Evolutionary conservation across 106 monocot genomes (phyloP).

Genomic region (Platanthera guangdongensis): DNA sequence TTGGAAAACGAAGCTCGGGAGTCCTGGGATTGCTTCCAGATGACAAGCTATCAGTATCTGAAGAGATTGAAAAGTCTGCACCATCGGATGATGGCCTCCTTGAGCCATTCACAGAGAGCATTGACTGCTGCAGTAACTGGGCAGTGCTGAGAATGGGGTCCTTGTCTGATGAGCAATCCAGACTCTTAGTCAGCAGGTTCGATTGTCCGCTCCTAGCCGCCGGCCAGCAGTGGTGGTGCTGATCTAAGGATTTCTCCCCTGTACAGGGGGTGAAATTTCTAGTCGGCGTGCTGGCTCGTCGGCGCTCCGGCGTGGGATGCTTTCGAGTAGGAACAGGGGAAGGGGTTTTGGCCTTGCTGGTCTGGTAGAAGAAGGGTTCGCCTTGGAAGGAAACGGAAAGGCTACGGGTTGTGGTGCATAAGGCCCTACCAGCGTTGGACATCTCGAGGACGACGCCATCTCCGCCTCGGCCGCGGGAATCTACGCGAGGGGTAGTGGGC

Average conservation of each 20-base stretch:
- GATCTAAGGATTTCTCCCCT: slow-evolving; percentile 16
- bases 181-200: slow-evolving; percentile 37
- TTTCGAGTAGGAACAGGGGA: slow-evolving; percentile 23
- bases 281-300: slow-evolving; percentile 9
- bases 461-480: slow-evolving; percentile 4
- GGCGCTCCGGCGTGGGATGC: slow-evolving; percentile 31
- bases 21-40: slow-evolving; percentile 44
- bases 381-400: slow-evolving; percentile 73
- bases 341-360: slow-evolving; percentile 32
- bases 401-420: slow-evolving; percentile 39
- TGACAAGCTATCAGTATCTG: slow-evolving; percentile 57
- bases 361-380: slow-evolving; percentile 45
- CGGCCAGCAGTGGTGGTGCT: slow-evolving; percentile 53
- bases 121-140: slow-evolving; percentile 32
- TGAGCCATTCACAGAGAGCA: slow-evolving; percentile 29
- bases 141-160: slow-evolving; percentile 29
- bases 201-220: slow-evolving; percentile 21
- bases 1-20: slow-evolving; percentile 12
- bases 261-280: slow-evolving; percentile 4
- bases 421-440: slow-evolving; percentile 18
- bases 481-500: not conserved
- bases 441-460: not conserved
- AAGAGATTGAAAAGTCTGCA: slow-evolving; percentile 27
- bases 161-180: slow-evolving; percentile 39
- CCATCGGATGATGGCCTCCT: slow-evolving; percentile 34